phyloP scores from a whole-genome alignment of 2,329 filamentous ascomycete genomes.

The Cordyceps fumosorosea region DNA sequence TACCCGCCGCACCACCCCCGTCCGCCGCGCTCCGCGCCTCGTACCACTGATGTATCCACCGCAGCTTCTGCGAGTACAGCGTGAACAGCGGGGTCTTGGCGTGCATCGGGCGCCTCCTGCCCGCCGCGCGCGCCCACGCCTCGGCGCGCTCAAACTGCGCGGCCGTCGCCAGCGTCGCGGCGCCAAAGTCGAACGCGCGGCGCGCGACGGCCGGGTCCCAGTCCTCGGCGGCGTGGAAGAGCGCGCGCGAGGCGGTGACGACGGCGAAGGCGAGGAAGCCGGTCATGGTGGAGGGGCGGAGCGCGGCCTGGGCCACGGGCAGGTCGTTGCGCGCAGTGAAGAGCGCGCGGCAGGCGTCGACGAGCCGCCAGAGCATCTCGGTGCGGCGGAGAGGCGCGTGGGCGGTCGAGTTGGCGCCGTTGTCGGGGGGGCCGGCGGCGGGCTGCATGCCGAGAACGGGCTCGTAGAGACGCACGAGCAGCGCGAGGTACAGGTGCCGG shows the following conservation, averaged over 20 bases:
- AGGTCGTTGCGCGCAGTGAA: neutral
- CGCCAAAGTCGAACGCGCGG: slow-evolving; percentile 3
- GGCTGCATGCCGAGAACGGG: slow-evolving; percentile 22
- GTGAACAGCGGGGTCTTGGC: neutral
- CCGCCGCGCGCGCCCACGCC: neutral
- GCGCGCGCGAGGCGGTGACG: slow-evolving; percentile 5
- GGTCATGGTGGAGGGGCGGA: slow-evolving; percentile 6
- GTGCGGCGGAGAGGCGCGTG: neutral
- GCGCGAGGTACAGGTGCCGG: slow-evolving; percentile 20
- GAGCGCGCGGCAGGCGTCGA: slow-evolving; percentile 1
- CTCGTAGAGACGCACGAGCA: slow-evolving; percentile 25
- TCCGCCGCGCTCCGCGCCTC: neutral
- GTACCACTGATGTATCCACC: slow-evolving; percentile 9
- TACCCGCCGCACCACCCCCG: neutral
- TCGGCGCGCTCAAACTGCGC: slow-evolving; percentile 1
- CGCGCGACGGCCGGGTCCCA: slow-evolving; percentile 1
- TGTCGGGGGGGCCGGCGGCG: neutral
- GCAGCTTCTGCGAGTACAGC: neutral
- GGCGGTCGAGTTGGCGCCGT: neutral
- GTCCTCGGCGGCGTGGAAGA: slow-evolving; percentile 10
- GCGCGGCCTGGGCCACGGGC: neutral
- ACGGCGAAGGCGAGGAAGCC: slow-evolving; percentile 3
- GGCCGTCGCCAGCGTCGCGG: neutral
- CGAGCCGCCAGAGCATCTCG: slow-evolving; percentile 10
- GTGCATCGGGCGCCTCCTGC: neutral